Conservation (phyloP, 78 protist genomes). For the Paulinella micropora region DNA sequence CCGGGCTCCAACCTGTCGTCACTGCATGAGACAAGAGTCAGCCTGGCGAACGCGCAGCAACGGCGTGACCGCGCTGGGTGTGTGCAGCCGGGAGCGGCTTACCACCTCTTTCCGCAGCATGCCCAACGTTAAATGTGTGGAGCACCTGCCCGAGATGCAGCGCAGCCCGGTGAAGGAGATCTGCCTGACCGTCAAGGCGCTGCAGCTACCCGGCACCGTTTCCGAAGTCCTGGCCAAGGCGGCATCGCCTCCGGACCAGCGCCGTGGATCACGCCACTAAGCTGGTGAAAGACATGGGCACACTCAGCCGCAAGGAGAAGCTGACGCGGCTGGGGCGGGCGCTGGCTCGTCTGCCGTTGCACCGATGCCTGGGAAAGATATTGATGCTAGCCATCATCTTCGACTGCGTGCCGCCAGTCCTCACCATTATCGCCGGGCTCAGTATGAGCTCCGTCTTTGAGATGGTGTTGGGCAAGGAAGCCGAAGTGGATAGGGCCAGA, state of each 20-base stretch:
- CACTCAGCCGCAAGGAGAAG: constrained; percentile 32
- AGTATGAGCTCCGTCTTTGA: no score
- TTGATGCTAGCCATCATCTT: no score
- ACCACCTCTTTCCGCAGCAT: constrained; percentile 4
- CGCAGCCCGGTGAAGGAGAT: constrained; percentile 59
- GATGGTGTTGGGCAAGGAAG: no score
- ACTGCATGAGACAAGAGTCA: constrained; percentile 22
- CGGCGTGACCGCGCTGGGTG: constrained; percentile 92
- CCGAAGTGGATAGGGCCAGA: no score
- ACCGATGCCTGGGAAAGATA: constrained; percentile 33
- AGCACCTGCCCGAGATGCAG: constrained; percentile 64
- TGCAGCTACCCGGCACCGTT: constrained; percentile 53
- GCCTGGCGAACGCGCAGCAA: constrained; percentile 66
- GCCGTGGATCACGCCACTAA: not conserved
- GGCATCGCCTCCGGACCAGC: constrained; percentile 50
- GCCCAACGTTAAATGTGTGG: not conserved
- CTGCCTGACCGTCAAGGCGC: constrained; percentile 56
- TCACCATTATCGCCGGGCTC: no score
- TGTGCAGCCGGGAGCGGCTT: constrained; percentile 43
- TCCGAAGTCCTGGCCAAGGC: constrained; percentile 55
- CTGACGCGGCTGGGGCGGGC: constrained; percentile 59
- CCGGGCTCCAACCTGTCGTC: constrained; percentile 17
- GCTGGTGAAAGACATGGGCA: constrained; percentile 58
- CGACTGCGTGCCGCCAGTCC: no score
- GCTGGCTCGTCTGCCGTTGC: constrained; percentile 68